Conservation (phyloP, 2,329 filamentous ascomycete species). For the Claviceps sp. region DNA sequence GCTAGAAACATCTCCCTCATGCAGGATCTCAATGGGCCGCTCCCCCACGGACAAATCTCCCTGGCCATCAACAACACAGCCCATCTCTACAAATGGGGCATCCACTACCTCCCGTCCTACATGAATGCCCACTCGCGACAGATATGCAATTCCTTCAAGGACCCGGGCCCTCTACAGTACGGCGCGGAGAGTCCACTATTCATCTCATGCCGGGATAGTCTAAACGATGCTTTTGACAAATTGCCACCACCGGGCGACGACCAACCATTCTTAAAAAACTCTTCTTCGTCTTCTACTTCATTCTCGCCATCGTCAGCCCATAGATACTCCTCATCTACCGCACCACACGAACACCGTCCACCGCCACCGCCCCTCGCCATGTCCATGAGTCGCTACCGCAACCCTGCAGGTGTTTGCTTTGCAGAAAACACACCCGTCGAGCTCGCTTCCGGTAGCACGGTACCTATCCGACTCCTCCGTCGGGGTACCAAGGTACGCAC, state of each 20-base stretch:
- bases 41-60: constrained; percentile 34
- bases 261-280: no score
- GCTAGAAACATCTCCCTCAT: constrained; percentile 31
- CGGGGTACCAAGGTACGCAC: constrained; percentile 36
- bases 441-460: constrained; percentile 26
- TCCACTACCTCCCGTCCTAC: constrained; percentile 43
- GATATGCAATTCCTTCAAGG: constrained; percentile 49
- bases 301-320: no score
- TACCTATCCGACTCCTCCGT: constrained; percentile 30
- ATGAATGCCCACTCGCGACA: constrained; percentile 43
- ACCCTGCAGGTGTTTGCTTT: constrained; percentile 34
- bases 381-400: constrained; percentile 33
- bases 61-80: constrained; percentile 27
- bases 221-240: constrained; percentile 36
- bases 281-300: no score
- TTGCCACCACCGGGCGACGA: constrained; percentile 25
- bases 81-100: constrained; percentile 39
- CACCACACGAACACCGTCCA: neutral
- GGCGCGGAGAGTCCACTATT: constrained; percentile 38
- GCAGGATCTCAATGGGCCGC: constrained; percentile 31
- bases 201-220: constrained; percentile 29
- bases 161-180: constrained; percentile 43
- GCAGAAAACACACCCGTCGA: constrained; percentile 33
- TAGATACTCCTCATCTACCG: no score
- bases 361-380: constrained; percentile 14